Base-by-base conservation (phyloP, 192 early-diverging fungal species). In the Coemansia sp. region DNA sequence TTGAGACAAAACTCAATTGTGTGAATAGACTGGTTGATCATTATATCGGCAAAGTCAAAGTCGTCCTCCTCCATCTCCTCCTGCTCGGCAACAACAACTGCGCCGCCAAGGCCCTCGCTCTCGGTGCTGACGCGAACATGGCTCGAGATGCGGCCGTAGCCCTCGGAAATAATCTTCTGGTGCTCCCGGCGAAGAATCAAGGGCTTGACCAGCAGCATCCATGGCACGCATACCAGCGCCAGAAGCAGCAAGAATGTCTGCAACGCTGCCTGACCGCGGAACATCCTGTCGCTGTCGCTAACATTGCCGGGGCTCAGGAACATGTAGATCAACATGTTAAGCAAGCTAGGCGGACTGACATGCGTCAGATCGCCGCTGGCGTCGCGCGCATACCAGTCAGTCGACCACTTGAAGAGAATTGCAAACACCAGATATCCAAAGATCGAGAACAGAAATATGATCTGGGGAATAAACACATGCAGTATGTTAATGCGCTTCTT, bases 281-380 rank as follows among this genome's bases (percentile, higher is more conserved):
- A 99, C 48, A 99, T 82, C 61, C 82, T 83, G 43, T 92, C 89
- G 22, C 72, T 74, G 22, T 86, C 82, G 18, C 62, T 67, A 23
- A 97, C 88, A 26, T 43, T 78, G 22, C 97, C 97, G 9, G 97
- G 97, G 29, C 88, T 86, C 64, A 99, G 79, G 82, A 99, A 94
- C 97, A 99, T 99, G 82, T 96, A 97, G 73, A 99, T 99, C 63
- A 99, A 86, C 66, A 92, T 96, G 86, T 99, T 99, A 32, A 99
- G 84, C 76, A 99, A 79, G 43, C 92, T 92, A 20, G 97, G 97
- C 3, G 96, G 91, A 37, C 90, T 82, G 78, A 92, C 85, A 59
- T 78, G 74, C 27, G 71, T 87, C 20, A 90, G 62, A 43, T 89
- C 66, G 54, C 91, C 91, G 49, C 59, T 60, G 6, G 75, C 78